Percentiles rank a stretch among this genome's conserved stretches.
These are phyloP conservation scores for Teratosphaeria nubilosa DNA, from an alignment of 2,329 filamentous ascomycete genomes.

Conservation along the genomic window DNA sequence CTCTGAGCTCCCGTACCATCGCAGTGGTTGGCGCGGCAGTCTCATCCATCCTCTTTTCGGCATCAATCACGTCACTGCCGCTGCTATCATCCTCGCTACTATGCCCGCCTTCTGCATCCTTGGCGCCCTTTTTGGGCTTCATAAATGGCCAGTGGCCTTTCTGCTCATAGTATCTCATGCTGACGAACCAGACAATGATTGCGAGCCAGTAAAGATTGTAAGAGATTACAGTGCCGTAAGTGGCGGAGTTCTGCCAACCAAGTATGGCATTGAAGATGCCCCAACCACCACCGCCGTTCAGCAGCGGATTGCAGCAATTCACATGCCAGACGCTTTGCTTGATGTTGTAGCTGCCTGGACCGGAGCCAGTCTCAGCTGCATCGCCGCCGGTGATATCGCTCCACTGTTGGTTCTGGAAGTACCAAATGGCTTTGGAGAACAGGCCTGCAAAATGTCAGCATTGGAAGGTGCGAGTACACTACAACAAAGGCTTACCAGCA, in stretches of 20 bases:
- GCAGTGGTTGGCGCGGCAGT: conserved; percentile 6
- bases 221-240: conserved; percentile 74
- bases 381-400: conserved; percentile 54
- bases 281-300: conserved; percentile 70
- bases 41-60: conserved; percentile 13
- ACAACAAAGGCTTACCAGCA: conserved; percentile 41
- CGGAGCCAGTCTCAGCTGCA: conserved; percentile 51
- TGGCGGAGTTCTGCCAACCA: conserved; percentile 82
- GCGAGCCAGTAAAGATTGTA: conserved; percentile 82
- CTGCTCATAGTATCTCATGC: conserved; percentile 58
- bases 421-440: conserved; percentile 69
- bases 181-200: conserved; percentile 54
- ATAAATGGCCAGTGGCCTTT: conserved; percentile 39
- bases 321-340: conserved; percentile 71
- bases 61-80: conserved; percentile 6
- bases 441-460: conserved; percentile 32
- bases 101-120: conserved; percentile 10
- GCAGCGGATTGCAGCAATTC: conserved; percentile 68
- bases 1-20: conserved; percentile 10
- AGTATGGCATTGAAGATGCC: conserved; percentile 78
- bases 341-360: conserved; percentile 72
- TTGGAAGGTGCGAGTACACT: neutral
- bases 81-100: conserved; percentile 16
- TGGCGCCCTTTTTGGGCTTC: conserved; percentile 21
- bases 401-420: conserved; percentile 60